phyloP scores from a whole-genome alignment of 2,329 filamentous ascomycete species.

The Phoma sp. region DNA sequence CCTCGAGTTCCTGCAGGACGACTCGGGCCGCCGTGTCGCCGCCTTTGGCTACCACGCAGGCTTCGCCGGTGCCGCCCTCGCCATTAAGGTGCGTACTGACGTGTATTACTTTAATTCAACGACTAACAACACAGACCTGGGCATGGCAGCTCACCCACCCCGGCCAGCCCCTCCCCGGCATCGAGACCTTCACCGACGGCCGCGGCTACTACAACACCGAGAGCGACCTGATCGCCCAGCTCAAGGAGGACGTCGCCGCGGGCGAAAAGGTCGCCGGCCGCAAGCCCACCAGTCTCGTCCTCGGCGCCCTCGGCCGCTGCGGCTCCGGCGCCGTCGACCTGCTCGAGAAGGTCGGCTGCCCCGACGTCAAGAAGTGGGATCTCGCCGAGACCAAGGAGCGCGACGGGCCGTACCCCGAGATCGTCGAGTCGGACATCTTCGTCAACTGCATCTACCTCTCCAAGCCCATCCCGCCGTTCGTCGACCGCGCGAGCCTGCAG shows the following conservation, averaged over 20 bases:
- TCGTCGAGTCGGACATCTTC: slow-evolving; percentile 67
- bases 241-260: slow-evolving; percentile 73
- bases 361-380: slow-evolving; percentile 77
- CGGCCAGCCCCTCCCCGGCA: slow-evolving; percentile 69
- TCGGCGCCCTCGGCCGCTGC: slow-evolving; percentile 81
- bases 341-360: slow-evolving; percentile 76
- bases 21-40: slow-evolving; percentile 73
- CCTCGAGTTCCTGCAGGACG: slow-evolving; percentile 84
- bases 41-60: slow-evolving; percentile 67
- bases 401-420: slow-evolving; percentile 78
- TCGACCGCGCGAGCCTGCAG: slow-evolving; percentile 74
- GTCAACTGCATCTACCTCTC: slow-evolving; percentile 75
- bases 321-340: slow-evolving; percentile 85
- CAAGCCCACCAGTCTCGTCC: slow-evolving; percentile 78
- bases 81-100: slow-evolving; percentile 47
- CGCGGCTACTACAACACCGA: slow-evolving; percentile 75
- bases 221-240: slow-evolving; percentile 72
- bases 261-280: slow-evolving; percentile 72
- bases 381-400: slow-evolving; percentile 74
- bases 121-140: slow-evolving; percentile 69
- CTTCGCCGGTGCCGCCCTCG: slow-evolving; percentile 57
- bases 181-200: slow-evolving; percentile 60
- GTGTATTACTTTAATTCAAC: no score
- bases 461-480: slow-evolving; percentile 80
- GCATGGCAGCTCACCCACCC: slow-evolving; percentile 79